Evolutionary conservation across 192 early-diverging fungal species (phyloP).

Genomic region (Coemansia sp.): DNA sequence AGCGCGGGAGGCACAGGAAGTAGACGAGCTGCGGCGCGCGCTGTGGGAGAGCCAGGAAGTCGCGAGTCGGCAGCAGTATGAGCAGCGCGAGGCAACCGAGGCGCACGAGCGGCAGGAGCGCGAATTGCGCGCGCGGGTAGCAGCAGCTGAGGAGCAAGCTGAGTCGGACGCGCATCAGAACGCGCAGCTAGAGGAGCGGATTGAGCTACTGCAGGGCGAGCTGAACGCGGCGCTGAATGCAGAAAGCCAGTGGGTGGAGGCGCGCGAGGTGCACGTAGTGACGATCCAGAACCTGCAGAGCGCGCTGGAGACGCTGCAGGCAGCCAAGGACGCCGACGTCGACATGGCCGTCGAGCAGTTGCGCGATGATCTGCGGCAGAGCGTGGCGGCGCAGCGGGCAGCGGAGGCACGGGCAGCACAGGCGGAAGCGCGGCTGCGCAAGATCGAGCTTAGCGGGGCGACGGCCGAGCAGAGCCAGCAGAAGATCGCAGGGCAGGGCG

Average conservation of each 20-base stretch:
- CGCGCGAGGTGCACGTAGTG: constrained; percentile 59
- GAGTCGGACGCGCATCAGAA: constrained; percentile 21
- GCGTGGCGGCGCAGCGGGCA: constrained; percentile 51
- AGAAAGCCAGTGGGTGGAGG: constrained; percentile 57
- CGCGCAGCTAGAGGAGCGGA: constrained; percentile 42
- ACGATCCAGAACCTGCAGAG: constrained; percentile 79
- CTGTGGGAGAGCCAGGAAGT: constrained; percentile 49
- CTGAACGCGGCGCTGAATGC: constrained; percentile 56
- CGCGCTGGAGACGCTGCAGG: constrained; percentile 88
- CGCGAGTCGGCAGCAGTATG: constrained; percentile 21
- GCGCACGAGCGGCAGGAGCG: constrained; percentile 28
- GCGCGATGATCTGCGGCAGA: constrained; percentile 48
- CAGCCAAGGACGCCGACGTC: constrained; percentile 65
- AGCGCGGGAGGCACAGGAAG: constrained; percentile 21
- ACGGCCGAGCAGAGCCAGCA: constrained; percentile 58
- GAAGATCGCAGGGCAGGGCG: constrained; percentile 50
- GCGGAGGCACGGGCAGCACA: constrained; percentile 57
- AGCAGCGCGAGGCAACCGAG: constrained; percentile 16
- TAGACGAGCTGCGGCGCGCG: constrained; percentile 25
- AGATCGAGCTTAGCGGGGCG: constrained; percentile 26
- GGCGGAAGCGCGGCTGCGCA: constrained; percentile 24
- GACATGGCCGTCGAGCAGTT: constrained; percentile 56
- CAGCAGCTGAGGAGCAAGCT: constrained; percentile 30
- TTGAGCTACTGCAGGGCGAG: constrained; percentile 56
- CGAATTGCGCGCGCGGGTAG: constrained; percentile 13